A percentile compares a stretch with the other conserved stretches of the same genome.
These are phyloP conservation scores for Lolium rigidum DNA, from an alignment of 176 grass and related monocot species.

Conservation along the genomic window DNA sequence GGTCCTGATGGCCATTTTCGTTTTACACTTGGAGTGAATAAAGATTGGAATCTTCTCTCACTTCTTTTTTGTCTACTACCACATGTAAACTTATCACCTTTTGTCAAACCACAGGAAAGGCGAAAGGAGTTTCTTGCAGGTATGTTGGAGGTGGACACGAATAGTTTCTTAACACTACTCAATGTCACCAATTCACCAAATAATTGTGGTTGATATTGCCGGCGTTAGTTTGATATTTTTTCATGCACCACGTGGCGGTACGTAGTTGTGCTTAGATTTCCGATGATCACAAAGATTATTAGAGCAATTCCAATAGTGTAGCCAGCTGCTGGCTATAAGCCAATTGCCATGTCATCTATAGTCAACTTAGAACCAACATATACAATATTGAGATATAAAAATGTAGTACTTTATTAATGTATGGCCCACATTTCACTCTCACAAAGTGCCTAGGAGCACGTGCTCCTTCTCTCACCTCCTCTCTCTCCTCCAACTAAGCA, in stretches of 20 bases:
- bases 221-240: neutral
- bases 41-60: neutral
- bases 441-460: no score
- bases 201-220: neutral
- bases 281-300: no score
- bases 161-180: neutral
- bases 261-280: no score
- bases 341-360: no score
- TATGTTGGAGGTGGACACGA: slow-evolving; percentile 36
- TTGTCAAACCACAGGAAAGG: slow-evolving; percentile 30
- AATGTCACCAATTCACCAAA: neutral
- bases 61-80: neutral
- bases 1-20: neutral
- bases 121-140: slow-evolving; percentile 37
- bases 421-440: no score
- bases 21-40: neutral
- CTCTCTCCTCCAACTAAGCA: no score
- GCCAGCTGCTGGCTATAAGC: no score
- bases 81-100: neutral
- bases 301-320: no score
- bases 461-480: no score
- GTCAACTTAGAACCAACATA: no score
- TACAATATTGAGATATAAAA: no score
- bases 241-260: neutral
- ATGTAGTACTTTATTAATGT: no score